Evolutionary conservation across 2,329 filamentous ascomycete genomes (phyloP).

Genomic region (Nothomitra cinnamomea): DNA sequence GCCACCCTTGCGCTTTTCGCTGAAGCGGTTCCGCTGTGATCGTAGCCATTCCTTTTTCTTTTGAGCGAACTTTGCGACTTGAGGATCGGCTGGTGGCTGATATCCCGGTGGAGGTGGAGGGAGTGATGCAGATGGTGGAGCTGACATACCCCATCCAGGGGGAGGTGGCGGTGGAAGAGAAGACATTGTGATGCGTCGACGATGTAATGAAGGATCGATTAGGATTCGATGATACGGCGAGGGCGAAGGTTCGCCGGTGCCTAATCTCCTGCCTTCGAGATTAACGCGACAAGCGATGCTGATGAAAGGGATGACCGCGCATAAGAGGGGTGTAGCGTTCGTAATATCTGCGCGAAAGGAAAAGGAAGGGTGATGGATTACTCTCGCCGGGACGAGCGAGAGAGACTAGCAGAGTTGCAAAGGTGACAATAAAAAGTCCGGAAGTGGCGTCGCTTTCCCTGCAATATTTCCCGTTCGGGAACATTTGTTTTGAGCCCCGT

Average conservation of each 20-base stretch:
- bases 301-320: neutral
- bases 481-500: conserved; percentile 2
- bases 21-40: conserved; percentile 77
- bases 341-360: neutral
- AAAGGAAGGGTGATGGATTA: neutral
- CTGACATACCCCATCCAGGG: conserved; percentile 41
- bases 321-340: neutral
- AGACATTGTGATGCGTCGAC: conserved; percentile 9
- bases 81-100: conserved; percentile 62
- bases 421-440: neutral
- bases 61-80: conserved; percentile 85
- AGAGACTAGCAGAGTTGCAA: neutral
- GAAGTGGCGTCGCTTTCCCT: neutral
- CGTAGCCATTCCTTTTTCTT: conserved; percentile 99
- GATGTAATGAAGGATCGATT: neutral
- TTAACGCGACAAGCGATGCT: neutral
- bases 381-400: neutral
- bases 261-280: neutral
- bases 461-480: neutral
- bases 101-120: conserved; percentile 76
- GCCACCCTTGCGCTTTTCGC: conserved; percentile 89
- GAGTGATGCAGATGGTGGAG: conserved; percentile 33
- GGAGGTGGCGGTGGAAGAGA: conserved; percentile 44
- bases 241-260: neutral
- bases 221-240: neutral